These are phyloP conservation scores for Iberis pinnata DNA, from an alignment of 345 rosid species.

Conservation along the genomic window DNA sequence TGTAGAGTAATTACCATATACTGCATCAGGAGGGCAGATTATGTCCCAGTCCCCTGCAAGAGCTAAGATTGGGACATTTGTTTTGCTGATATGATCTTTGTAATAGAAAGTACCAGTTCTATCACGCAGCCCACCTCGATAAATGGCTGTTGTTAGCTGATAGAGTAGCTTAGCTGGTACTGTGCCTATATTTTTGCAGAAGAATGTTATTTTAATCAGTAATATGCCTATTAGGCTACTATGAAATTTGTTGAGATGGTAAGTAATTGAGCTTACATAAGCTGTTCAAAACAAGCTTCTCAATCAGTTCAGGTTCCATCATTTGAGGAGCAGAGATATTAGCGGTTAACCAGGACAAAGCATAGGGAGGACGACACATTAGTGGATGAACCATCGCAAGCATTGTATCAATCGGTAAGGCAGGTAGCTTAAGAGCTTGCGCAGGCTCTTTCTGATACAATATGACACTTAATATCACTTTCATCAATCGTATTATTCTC, in stretches of 20 bases:
- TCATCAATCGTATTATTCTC: neutral
- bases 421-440: constrained; percentile 52
- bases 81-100: constrained; percentile 59
- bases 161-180: constrained; percentile 64
- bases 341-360: constrained; percentile 50
- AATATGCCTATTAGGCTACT: neutral
- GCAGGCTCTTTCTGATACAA: constrained; percentile 56
- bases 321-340: constrained; percentile 61
- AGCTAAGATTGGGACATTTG: constrained; percentile 69
- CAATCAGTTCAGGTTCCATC: constrained; percentile 58
- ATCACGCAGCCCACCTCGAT: constrained; percentile 50
- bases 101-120: constrained; percentile 54
- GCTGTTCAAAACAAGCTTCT: constrained; percentile 61
- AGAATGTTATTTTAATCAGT: neutral
- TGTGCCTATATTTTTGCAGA: constrained; percentile 38
- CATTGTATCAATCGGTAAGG: constrained; percentile 56
- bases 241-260: neutral
- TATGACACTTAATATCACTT: constrained; percentile 12
- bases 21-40: constrained; percentile 78
- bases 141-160: constrained; percentile 64
- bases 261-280: constrained; percentile 40
- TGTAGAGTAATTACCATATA: constrained; percentile 46
- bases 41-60: constrained; percentile 72
- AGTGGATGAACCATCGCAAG: constrained; percentile 55
- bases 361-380: constrained; percentile 57